A percentile compares a stretch with the other conserved stretches of the same genome.
These are phyloP conservation scores for Arachnomyces sp. DNA, from an alignment of 2,329 filamentous ascomycete species.

Conservation along the genomic window DNA sequence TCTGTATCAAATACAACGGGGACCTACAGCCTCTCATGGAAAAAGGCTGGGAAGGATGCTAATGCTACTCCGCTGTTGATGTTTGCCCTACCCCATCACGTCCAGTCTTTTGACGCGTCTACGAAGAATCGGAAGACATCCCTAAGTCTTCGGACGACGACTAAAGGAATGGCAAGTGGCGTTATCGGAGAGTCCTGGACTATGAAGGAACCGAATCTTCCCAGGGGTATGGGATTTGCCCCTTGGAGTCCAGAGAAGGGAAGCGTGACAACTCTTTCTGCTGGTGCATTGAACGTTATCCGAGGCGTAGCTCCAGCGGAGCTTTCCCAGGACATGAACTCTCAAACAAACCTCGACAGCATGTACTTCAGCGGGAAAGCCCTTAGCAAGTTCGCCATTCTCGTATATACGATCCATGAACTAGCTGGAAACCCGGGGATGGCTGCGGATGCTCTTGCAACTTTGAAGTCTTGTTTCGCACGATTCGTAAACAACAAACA, in stretches of 20 bases:
- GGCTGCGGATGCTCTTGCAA: conserved; percentile 50
- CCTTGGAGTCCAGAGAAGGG: conserved; percentile 59
- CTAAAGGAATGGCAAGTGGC: conserved; percentile 72
- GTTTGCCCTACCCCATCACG: conserved; percentile 83
- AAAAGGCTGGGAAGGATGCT: conserved; percentile 57
- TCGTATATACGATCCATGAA: conserved; percentile 59
- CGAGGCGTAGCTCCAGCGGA: conserved; percentile 60
- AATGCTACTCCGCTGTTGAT: conserved; percentile 59
- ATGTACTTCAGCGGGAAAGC: conserved; percentile 93
- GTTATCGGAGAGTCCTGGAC: conserved; percentile 69
- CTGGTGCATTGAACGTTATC: conserved; percentile 53
- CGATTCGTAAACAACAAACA: conserved; percentile 62
- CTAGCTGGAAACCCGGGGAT: conserved; percentile 53
- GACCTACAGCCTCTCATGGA: conserved; percentile 65
- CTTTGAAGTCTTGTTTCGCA: conserved; percentile 60
- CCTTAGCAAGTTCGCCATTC: conserved; percentile 65
- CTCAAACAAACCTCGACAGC: conserved; percentile 67
- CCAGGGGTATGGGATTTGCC: conserved; percentile 65
- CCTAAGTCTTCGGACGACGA: conserved; percentile 67
- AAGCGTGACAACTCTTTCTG: conserved; percentile 32
- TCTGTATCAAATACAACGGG: conserved; percentile 50
- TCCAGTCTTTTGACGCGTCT: conserved; percentile 60
- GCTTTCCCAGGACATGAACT: conserved; percentile 65
- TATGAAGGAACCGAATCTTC: conserved; percentile 66
- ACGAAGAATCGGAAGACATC: conserved; percentile 45